Base-by-base conservation (phyloP, 768 basidiomycete species). In the Boletellus ananiceps region DNA sequence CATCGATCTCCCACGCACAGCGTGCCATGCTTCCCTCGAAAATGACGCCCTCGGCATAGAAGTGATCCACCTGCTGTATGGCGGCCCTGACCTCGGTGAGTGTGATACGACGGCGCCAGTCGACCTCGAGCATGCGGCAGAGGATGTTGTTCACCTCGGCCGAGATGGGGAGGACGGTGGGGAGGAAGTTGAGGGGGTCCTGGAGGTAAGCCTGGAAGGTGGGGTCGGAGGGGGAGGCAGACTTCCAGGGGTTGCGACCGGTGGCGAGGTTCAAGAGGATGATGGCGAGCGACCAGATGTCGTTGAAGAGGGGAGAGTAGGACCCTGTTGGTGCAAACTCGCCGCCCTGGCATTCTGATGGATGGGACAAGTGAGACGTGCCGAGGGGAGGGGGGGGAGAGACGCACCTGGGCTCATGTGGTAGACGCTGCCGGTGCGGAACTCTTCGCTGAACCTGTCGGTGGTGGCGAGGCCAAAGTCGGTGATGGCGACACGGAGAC, bases 391-490 rank as follows among this genome's bases (percentile, higher is more conserved):
- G 47, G 50, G 54, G 23, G 15, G 23, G 39, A 44, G 40, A 23
- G 46, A 67, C 78, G 43, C 68, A 83, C 88, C 92, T 69, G 94
- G 94, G 62, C 91, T 93, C 88, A 98, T 94, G 70, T 96, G 95
- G 69, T 93, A 96, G n/a, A 93, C 82, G 59, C 90, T 93, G n/a
- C 94, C 94, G 32, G 93, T 96, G 44, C 90, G 82, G 69, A 93
- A 92, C 67, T 98, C 94, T 47, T 79, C 79, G 60, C 90, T 93
- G 47, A 80, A 74, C 62, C 79, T 81, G 55, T 95, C 92, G 18
- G 86, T 87, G 5, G 94, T 96, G 2, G 94, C 87, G 7, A 98
- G 79, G 19, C 95, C 95, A 67, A 98, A 98, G 71, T 98, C 95
- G 33, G 93, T 94, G 54, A 98, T 80, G 44, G 89, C 84, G 45